Base-by-base conservation (phyloP, 2,329 filamentous ascomycete species). In the Arthrobotrys megalospora region DNA sequence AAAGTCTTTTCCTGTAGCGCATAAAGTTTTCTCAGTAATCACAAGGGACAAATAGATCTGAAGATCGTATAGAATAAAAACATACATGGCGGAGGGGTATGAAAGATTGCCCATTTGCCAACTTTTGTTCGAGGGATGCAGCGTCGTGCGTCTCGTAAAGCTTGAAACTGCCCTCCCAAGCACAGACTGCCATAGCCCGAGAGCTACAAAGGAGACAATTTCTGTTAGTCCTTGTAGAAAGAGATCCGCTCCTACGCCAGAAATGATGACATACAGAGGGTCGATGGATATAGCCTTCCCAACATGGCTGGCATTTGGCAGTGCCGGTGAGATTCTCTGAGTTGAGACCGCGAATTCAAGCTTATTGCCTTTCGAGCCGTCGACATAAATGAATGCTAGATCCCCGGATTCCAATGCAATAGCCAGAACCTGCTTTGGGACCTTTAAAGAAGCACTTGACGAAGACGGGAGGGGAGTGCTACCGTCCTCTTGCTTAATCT, bases 381-480 rank as follows among this genome's bases (percentile, higher is more conserved):
- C 85, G 55, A 93, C 87, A 83, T 91, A 95, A 24, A 97, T 85
- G 81, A 97, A 97, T 24, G 95, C 87, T 63, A 93, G 86, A 75
- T 93, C 90, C 43, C 91, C 90, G 14, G 89, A 89, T 80, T 92
- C 91, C 7, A 97, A 87, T 21, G 93, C 90, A 14, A 98, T 85
- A 3, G 96, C 88, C 14, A 98, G 86, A 24, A 94, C 86, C 82
- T 98, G 93, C n/a, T 93, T 92, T 11, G 94, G 93, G 69, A 92
- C 83, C 1, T 76, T 81, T 28, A 71, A 76, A 50, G 53, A 45
- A 58, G 75, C 70, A 16, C 67, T 53, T 4, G 82, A 77, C 1
- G 80, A 76, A 12, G 64, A 76, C 28, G 80, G 48, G 83, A 81
- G 36, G 84, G 83, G 38, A 82, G 82, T 83, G 85, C 85, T 14